A percentile compares a stretch with the other conserved stretches of the same genome.
Evolutionary conservation across 2,329 filamentous ascomycete species (phyloP).

Genomic region (Fusarium concolor): DNA sequence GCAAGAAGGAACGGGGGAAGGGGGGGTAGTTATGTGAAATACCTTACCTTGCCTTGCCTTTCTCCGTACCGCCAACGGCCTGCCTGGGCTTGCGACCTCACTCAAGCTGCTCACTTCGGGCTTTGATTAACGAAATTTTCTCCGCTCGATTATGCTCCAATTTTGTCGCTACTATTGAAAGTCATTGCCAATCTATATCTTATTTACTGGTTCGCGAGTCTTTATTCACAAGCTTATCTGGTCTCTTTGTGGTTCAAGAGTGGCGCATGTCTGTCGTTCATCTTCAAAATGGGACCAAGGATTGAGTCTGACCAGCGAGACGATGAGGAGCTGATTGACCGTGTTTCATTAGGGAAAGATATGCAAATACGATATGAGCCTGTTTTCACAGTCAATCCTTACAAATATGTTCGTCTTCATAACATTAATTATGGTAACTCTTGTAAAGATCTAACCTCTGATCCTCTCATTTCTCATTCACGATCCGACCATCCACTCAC

Average conservation of each 20-base stretch:
- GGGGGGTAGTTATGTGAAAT: slow-evolving; percentile 55
- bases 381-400: not conserved
- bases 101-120: slow-evolving; percentile 28
- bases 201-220: not conserved
- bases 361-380: not conserved
- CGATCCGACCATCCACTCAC: slow-evolving; percentile 38
- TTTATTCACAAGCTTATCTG: slow-evolving; percentile 3
- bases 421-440: not conserved
- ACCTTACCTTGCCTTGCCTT: slow-evolving; percentile 43
- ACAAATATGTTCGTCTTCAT: not conserved
- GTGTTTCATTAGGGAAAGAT: not conserved
- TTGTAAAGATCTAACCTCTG: slow-evolving; percentile 8
- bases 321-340: not conserved
- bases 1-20: too few relatives aligned
- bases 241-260: slow-evolving; percentile 5
- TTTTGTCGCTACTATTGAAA: slow-evolving; percentile 11
- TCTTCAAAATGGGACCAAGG: slow-evolving; percentile 27
- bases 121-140: slow-evolving; percentile 36
- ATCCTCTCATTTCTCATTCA: slow-evolving; percentile 37
- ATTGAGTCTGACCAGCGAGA: slow-evolving; percentile 22
- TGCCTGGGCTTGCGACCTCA: slow-evolving; percentile 38
- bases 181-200: not conserved
- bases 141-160: slow-evolving; percentile 23
- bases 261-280: slow-evolving; percentile 18
- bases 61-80: slow-evolving; percentile 38